These are phyloP conservation scores for Rhododendron williamsianum DNA, from an alignment of 148 eudicot genomes.

Conservation along the genomic window DNA sequence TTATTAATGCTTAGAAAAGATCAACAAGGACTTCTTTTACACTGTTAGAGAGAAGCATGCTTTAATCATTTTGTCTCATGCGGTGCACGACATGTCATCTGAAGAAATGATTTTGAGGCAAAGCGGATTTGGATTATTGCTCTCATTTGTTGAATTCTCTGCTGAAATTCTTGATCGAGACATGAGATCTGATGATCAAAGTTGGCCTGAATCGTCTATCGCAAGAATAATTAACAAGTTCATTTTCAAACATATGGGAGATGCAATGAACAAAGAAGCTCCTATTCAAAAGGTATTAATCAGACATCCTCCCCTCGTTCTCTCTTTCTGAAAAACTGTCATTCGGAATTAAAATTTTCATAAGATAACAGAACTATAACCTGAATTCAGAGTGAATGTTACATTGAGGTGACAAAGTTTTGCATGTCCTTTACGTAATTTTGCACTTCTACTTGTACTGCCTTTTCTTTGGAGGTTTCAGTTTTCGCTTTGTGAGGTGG, in stretches of 20 bases:
- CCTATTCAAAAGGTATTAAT: constrained; percentile 58
- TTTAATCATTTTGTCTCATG: too few species aligned
- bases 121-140: constrained; percentile 20
- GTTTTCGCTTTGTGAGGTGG: too few species aligned
- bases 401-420: not conserved
- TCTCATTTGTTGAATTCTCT: constrained; percentile 67
- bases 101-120: too few species aligned
- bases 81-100: too few species aligned
- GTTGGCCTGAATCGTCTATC: constrained; percentile 47
- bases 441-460: too few species aligned
- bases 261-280: constrained; percentile 66
- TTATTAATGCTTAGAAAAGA: too few species aligned
- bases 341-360: too few species aligned
- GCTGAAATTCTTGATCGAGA: constrained; percentile 36
- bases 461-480: too few species aligned
- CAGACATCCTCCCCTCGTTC: not conserved
- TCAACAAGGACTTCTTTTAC: too few species aligned
- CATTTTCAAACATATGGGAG: constrained; percentile 77
- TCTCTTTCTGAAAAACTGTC: not conserved
- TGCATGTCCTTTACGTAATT: not conserved
- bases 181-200: constrained; percentile 18
- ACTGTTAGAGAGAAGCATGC: too few species aligned
- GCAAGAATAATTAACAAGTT: constrained; percentile 52
- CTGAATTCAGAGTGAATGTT: not conserved
- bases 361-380: not conserved